These are phyloP conservation scores for Podaxis rugospora DNA, from an alignment of 768 basidiomycete species.

Conservation along the genomic window DNA sequence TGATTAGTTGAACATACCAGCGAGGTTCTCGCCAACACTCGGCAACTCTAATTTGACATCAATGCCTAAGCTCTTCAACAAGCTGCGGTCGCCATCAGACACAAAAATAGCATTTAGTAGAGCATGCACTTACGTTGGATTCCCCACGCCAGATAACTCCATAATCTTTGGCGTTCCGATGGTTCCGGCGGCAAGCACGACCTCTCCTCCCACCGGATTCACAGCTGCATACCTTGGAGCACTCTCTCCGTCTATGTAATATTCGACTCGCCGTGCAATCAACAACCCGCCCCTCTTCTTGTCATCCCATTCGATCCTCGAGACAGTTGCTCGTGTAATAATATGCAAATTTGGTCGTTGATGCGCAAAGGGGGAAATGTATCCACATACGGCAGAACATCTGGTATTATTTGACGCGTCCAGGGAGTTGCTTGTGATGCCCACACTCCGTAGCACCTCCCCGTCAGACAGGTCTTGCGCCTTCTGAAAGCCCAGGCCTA, in stretches of 20 bases:
- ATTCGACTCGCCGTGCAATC: constrained; percentile 45
- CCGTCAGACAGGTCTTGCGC: constrained; percentile 25
- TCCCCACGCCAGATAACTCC: constrained; percentile 30
- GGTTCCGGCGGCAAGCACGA: constrained; percentile 45
- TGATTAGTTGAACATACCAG: constrained; percentile 17
- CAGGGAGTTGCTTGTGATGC: constrained; percentile 25
- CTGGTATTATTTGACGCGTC: constrained; percentile 28
- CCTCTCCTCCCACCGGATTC: constrained; percentile 42
- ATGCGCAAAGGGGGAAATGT: constrained; percentile 23
- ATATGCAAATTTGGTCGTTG: constrained; percentile 46
- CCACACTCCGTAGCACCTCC: constrained; percentile 21
- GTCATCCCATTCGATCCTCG: constrained; percentile 41
- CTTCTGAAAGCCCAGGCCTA: constrained; percentile 18
- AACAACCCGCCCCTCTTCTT: constrained; percentile 24
- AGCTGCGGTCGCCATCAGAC: constrained; percentile 15
- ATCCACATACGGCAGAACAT: constrained; percentile 28
- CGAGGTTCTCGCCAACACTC: constrained; percentile 43
- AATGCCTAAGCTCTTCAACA: constrained; percentile 42
- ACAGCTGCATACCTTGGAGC: constrained; percentile 22
- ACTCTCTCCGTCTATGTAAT: constrained; percentile 20
- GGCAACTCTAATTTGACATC: constrained; percentile 36
- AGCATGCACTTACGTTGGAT: constrained; percentile 21
- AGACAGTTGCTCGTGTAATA: constrained; percentile 51
- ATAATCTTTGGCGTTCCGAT: constrained; percentile 32
- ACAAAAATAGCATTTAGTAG: background rate